phyloP scores from a whole-genome alignment of 2,329 filamentous ascomycete genomes.

The Teratosphaeria nubilosa region DNA sequence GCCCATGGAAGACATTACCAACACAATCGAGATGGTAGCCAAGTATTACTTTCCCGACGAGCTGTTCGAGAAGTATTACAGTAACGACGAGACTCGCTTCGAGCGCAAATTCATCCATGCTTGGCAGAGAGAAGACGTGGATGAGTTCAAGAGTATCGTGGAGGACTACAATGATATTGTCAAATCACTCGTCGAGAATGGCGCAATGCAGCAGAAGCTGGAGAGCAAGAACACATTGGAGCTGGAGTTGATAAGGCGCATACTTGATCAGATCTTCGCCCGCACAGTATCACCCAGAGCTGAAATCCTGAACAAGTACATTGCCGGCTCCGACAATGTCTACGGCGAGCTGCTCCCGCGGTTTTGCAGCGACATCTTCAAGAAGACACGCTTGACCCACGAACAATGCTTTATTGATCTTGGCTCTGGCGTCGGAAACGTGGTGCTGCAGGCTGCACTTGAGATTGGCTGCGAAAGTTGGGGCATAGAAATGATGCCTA shows the following conservation, averaged over 20 bases:
- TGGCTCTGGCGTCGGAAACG: conserved; percentile 91
- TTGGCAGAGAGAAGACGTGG: conserved; percentile 51
- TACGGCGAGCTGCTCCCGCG: conserved; percentile 86
- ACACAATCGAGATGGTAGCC: conserved; percentile 49
- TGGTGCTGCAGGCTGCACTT: conserved; percentile 84
- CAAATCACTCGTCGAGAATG: conserved; percentile 54
- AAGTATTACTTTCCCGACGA: conserved; percentile 68
- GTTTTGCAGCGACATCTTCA: conserved; percentile 75
- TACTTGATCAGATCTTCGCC: conserved; percentile 71
- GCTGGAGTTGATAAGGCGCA: conserved; percentile 58
- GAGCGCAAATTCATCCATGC: conserved; percentile 69
- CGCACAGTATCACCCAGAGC: conserved; percentile 86
- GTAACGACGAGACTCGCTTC: conserved; percentile 60
- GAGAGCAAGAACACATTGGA: conserved; percentile 58
- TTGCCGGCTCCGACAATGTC: conserved; percentile 83
- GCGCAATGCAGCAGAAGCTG: conserved; percentile 62
- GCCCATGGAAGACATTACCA: conserved; percentile 51
- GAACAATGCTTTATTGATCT: conserved; percentile 86
- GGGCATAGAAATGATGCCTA: conserved; percentile 94
- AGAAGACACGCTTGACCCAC: conserved; percentile 66
- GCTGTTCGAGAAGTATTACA: conserved; percentile 56
- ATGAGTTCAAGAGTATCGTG: conserved; percentile 63
- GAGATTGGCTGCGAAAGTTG: conserved; percentile 90
- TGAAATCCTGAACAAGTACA: conserved; percentile 71
- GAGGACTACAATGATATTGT: conserved; percentile 68